Base-by-base conservation (phyloP, 441 rosid species). In the Gossypium gossypioides region DNA sequence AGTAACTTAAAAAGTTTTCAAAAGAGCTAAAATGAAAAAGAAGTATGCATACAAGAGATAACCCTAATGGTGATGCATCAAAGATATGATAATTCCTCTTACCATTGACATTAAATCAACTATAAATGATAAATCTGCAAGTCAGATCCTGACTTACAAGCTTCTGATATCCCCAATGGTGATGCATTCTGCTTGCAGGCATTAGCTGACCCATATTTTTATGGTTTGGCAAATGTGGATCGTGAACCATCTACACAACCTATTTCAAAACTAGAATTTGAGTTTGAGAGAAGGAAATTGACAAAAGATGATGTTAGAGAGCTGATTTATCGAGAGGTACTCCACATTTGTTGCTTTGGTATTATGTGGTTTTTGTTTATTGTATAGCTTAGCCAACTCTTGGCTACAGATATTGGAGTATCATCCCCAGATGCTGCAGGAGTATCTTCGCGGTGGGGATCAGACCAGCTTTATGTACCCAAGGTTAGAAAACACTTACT, bases 391-490 rank as follows among this genome's bases (percentile, higher is more conserved):
- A 25, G 63, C 56, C n/a, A 74, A 75, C 54, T 57, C 8, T 69
- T 37, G 52, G 48, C 76, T 74, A 72, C 84, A 86, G 99, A 96
- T 90, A 78, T 76, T 96, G 74, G 99, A 96, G 80, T 96, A 96
- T 78, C 99, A 96, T 88, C 99, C 99, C 46, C 96, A 91, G 77
- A 93, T 96, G 99, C 86, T 93, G 71, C 89, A 96, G 78, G 99
- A 96, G 75, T 89, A 91, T 84, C 91, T 87, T 76, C 88, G 87
- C 16, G 99, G 99, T 64, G 97, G 97, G 68, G 98, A 93, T n/a
- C 98, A 90, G 77, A 89, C 93, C 68, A 93, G 96, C 84, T 96
- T 96, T 82, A 85, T 96, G 98, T 96, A 90, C 78, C 99, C 98
- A 63, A 96, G 99, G 99, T 91, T 52, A 55, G 83, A 18, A 50